Evolutionary conservation across 1,284 basidiomycete species (phyloP).

Genomic region (Tremellales sp.): DNA sequence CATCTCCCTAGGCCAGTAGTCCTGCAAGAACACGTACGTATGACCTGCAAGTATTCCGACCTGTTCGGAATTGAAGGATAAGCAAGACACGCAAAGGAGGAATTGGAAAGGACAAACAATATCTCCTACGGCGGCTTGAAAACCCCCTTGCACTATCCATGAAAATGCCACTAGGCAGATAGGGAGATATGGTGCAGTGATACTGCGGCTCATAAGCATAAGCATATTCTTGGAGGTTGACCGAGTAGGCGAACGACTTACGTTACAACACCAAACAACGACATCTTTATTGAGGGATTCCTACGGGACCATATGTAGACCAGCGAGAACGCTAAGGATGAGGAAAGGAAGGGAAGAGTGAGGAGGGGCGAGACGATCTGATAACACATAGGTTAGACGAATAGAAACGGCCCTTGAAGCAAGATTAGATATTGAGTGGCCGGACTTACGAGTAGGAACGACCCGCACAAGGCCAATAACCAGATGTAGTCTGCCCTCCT

Average conservation of each 20-base stretch:
- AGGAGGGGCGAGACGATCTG: slow-evolving; percentile 77
- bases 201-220: slow-evolving; percentile 47
- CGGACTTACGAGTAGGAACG: slow-evolving; percentile 77
- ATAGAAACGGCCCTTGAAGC: too few species aligned
- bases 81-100: slow-evolving; percentile 35
- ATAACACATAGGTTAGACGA: slow-evolving; percentile 2
- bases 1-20: slow-evolving; percentile 93
- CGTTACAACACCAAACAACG: slow-evolving; percentile 88
- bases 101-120: slow-evolving; percentile 52
- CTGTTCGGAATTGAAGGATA: slow-evolving; percentile 36
- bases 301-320: slow-evolving; percentile 96
- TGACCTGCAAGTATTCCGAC: slow-evolving; percentile 84
- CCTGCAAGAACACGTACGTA: slow-evolving; percentile 85
- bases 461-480: slow-evolving; percentile 74
- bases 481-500: slow-evolving; percentile 89
- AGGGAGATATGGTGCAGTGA: slow-evolving; percentile 93
- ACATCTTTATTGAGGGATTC: slow-evolving; percentile 90
- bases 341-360: slow-evolving; percentile 71
- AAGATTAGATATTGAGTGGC: too few species aligned
- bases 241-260: slow-evolving; percentile 19
- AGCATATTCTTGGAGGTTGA: not conserved
- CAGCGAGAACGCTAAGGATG: slow-evolving; percentile 74
- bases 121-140: slow-evolving; percentile 78
- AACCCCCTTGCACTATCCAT: slow-evolving; percentile 86
- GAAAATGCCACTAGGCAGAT: slow-evolving; percentile 77